Evolutionary conservation across 1,284 basidiomycete genomes (phyloP).

Genomic region (Phellinidium pouzarii): DNA sequence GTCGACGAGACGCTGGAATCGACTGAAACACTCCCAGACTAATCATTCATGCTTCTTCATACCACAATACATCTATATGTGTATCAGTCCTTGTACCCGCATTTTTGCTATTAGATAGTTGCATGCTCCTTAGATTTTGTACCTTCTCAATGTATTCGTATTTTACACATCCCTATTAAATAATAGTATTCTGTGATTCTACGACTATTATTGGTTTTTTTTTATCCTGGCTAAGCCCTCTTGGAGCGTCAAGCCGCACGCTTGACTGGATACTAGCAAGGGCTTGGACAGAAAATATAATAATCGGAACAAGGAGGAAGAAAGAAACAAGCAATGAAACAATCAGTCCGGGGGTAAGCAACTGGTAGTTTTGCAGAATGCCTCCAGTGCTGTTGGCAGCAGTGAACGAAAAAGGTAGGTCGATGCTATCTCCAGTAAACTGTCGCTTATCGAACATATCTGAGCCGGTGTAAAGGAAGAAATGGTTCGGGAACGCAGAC

Average conservation of each 20-base stretch:
- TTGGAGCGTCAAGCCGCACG: slow-evolving; percentile 54
- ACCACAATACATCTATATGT: no score
- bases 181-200: slow-evolving; percentile 20
- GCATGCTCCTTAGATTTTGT: background rate
- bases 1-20: slow-evolving; percentile 39
- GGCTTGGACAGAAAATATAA: slow-evolving; percentile 60
- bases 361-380: slow-evolving; percentile 66
- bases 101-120: background rate
- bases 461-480: slow-evolving; percentile 60
- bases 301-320: slow-evolving; percentile 65
- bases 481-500: slow-evolving; percentile 46
- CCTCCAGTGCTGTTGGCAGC: slow-evolving; percentile 39
- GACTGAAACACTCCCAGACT: slow-evolving; percentile 47
- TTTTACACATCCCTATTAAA: background rate
- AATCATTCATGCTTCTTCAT: background rate
- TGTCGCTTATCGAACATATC: slow-evolving; percentile 29
- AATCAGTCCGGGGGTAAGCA: slow-evolving; percentile 78
- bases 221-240: slow-evolving; percentile 61
- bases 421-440: slow-evolving; percentile 27
- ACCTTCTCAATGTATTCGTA: background rate
- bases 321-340: slow-evolving; percentile 60
- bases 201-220: slow-evolving; percentile 75
- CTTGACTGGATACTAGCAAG: slow-evolving; percentile 75
- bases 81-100: background rate
- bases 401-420: slow-evolving; percentile 21